Percentiles rank a stretch among this genome's conserved stretches.
These are phyloP conservation scores for Fraxinus dipetala DNA, from an alignment of 305 asterid genomes.

Conservation along the genomic window DNA sequence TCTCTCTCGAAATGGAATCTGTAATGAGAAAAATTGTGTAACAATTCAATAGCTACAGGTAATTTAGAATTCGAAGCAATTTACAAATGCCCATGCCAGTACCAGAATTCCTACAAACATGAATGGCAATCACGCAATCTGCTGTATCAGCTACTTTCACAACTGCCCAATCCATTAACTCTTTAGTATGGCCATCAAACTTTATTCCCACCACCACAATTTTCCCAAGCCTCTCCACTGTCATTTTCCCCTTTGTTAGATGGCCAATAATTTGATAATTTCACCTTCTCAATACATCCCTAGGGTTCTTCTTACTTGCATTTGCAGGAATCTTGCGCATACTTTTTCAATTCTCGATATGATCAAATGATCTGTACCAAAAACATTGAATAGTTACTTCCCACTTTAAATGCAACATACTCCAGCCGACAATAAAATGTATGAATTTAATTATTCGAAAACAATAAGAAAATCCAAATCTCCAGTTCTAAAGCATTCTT, in stretches of 20 bases:
- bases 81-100: neutral
- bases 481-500: slow-evolving; percentile 35
- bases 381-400: slow-evolving; percentile 32
- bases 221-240: slow-evolving; percentile 40
- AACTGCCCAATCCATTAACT: slow-evolving; percentile 47
- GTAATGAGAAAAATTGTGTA: slow-evolving; percentile 10
- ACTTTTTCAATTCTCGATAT: neutral
- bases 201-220: slow-evolving; percentile 43
- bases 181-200: slow-evolving; percentile 38
- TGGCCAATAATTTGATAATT: slow-evolving; percentile 8
- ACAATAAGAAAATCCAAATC: slow-evolving; percentile 43
- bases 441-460: slow-evolving; percentile 24
- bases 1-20: slow-evolving; percentile 37
- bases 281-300: slow-evolving; percentile 13
- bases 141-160: slow-evolving; percentile 46
- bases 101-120: slow-evolving; percentile 47
- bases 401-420: slow-evolving; percentile 31
- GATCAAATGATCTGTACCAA: slow-evolving; percentile 18
- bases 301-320: slow-evolving; percentile 2
- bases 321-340: slow-evolving; percentile 17
- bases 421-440: slow-evolving; percentile 26
- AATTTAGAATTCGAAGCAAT: neutral
- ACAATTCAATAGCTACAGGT: slow-evolving; percentile 4
- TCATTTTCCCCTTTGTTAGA: slow-evolving; percentile 34
- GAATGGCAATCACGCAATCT: slow-evolving; percentile 42